Base-by-base conservation (phyloP, 2,329 filamentous ascomycete genomes). In the Microdochium trichocladiopsis region DNA sequence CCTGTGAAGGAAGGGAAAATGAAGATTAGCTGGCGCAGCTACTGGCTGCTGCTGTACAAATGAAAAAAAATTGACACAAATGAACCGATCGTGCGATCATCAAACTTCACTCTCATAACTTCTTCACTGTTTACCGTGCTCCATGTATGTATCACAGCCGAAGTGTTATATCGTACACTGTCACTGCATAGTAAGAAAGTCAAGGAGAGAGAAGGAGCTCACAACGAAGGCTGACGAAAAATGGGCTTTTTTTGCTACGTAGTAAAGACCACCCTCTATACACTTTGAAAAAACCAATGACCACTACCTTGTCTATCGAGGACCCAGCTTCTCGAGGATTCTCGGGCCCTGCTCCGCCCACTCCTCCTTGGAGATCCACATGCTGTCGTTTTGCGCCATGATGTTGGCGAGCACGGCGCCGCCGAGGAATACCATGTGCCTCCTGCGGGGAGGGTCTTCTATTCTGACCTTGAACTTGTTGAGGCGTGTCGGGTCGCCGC, bases 391-490 rank as follows among this genome's bases (percentile, higher is more conserved):
- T 74, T 97, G 92, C 47, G 94, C 92, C 88, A 99, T 97, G 71
- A 99, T 95, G 69, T 97, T 97, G 62, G 94, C 94, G 63, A 99
- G 77, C 57, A 99, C 94, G 24, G 94, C 94, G 62, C 94, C 94
- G 53, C 94, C 94, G 52, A 99, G 74, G 80, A 99, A 97, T n/a
- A 99, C 94, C 92, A 99, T 97, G 77, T 99, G 94, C 72, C 93
- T 82, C 75, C 94, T 83, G 73, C 94, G 83, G 31, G 94, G 94
- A 50, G 94, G 94, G 70, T 99, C 94, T 71, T 99, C 94, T 77
- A 99, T 97, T 70, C 94, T 84, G 60, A 99, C 93, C 83, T 97
- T 99, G 82, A 99, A 99, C 84, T 97, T 99, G 84, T 83, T 90
- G 65, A 99, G 72, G 60, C 94, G 83, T 73, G 97, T 93, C 1